phyloP scores from a whole-genome alignment of 2,329 filamentous ascomycete species.

The Colletotrichum sp. region DNA sequence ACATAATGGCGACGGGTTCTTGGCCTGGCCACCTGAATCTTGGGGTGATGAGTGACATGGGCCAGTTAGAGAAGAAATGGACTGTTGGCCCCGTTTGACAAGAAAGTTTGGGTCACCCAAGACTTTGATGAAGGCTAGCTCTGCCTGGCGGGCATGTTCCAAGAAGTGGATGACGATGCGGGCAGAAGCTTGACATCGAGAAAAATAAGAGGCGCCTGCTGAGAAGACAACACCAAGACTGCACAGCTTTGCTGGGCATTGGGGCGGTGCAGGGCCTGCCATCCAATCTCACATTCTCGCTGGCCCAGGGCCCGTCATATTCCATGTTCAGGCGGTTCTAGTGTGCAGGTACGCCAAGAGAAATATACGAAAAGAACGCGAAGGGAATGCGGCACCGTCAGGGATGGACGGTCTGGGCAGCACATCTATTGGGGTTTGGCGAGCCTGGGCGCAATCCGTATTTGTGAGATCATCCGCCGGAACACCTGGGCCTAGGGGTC shows the following conservation, averaged over 20 bases:
- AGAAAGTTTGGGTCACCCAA: not conserved
- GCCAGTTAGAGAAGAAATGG: not conserved
- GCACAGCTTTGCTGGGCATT: slow-evolving; percentile 16
- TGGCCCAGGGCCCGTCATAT: not conserved
- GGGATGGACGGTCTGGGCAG: slow-evolving; percentile 10
- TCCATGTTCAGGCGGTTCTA: not conserved
- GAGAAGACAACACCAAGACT: not conserved
- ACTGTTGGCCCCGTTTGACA: not conserved
- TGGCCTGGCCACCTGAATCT: not conserved
- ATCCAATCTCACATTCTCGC: slow-evolving; percentile 12
- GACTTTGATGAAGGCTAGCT: not conserved
- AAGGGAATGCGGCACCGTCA: slow-evolving; percentile 2
- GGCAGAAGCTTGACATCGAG: not conserved
- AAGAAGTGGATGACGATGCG: slow-evolving; percentile 12
- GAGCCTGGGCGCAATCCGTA: slow-evolving; percentile 6
- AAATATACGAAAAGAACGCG: not conserved
- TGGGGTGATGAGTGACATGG: not conserved
- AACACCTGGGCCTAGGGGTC: not conserved
- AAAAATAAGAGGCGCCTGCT: not conserved
- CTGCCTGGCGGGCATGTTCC: not conserved
- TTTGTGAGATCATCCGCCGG: slow-evolving; percentile 7
- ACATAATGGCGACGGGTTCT: not conserved
- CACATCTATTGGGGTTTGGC: slow-evolving; percentile 10
- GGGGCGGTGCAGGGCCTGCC: slow-evolving; percentile 13
- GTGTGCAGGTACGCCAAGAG: slow-evolving; percentile 1